phyloP scores from a whole-genome alignment of 2,329 filamentous ascomycete genomes.

The Xylariaceae sp. region DNA sequence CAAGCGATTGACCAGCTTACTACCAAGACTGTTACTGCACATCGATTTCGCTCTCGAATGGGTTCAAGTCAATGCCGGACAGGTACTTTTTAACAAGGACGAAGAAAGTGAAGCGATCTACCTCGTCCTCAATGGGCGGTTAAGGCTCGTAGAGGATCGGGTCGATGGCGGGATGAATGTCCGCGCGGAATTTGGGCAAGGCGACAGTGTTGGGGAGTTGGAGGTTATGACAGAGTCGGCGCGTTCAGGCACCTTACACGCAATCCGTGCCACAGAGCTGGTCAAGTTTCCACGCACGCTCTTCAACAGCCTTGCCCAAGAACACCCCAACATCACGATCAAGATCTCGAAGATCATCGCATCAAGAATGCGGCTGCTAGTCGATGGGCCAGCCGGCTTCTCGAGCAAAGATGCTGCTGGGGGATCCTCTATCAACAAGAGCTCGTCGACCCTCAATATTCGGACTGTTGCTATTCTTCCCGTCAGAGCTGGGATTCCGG shows the following conservation, averaged over 20 bases:
- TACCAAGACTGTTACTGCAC: conserved; percentile 85
- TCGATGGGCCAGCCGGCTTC: conserved; percentile 70
- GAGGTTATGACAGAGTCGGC: conserved; percentile 93
- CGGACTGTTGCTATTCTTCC: conserved; percentile 89
- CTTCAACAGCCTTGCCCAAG: conserved; percentile 95
- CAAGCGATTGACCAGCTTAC: conserved; percentile 80
- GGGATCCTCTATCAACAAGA: conserved; percentile 53
- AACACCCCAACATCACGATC: conserved; percentile 96
- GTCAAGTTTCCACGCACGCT: conserved; percentile 93
- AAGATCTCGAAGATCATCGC: conserved; percentile 99
- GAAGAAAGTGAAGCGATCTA: conserved; percentile 99
- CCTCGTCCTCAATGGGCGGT: conserved; percentile 87
- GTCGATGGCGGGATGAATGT: conserved; percentile 77
- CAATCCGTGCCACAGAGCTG: conserved; percentile 91
- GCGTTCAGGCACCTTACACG: conserved; percentile 85
- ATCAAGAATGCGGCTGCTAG: conserved; percentile 80
- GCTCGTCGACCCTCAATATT: conserved; percentile 83
- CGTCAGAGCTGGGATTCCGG: conserved; percentile 83
- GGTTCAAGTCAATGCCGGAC: conserved; percentile 92
- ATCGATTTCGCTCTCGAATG: conserved; percentile 98
- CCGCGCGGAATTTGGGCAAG: conserved; percentile 88
- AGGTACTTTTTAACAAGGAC: conserved; percentile 86
- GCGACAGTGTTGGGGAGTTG: conserved; percentile 93
- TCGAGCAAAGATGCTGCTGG: conserved; percentile 54
- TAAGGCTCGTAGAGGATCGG: conserved; percentile 76